Evolutionary conservation across 2,329 filamentous ascomycete species (phyloP).

Genomic region (Diaporthe ampelina): DNA sequence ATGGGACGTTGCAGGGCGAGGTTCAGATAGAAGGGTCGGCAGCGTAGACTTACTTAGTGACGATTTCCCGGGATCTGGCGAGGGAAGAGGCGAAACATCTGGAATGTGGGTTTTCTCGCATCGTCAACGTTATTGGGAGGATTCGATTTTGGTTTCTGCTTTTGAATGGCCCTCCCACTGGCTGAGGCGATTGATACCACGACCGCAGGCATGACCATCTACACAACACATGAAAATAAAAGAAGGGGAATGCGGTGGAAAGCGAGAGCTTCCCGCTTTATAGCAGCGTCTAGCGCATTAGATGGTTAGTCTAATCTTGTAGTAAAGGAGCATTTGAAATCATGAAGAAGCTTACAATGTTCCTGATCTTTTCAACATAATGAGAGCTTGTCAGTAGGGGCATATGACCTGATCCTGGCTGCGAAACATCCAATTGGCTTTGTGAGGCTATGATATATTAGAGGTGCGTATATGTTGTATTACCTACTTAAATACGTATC

Average conservation of each 20-base stretch:
- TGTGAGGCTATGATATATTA: background rate
- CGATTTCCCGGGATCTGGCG: background rate
- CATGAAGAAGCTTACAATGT: slow-evolving; percentile 10
- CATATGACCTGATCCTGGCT: background rate
- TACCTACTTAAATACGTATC: too few species aligned
- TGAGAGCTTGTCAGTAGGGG: too few species aligned
- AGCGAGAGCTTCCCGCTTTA: background rate
- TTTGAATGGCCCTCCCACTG: slow-evolving; percentile 29
- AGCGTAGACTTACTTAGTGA: background rate
- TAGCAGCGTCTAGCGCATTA: slow-evolving; percentile 31
- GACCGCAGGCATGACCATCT: slow-evolving; percentile 26
- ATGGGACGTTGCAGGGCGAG: slow-evolving; percentile 97
- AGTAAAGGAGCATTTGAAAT: slow-evolving; percentile 25
- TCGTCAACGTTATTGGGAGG: slow-evolving; percentile 11
- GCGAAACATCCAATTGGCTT: background rate
- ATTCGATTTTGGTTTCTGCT: slow-evolving; percentile 28
- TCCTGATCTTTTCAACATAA: background rate
- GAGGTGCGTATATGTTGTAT: too few species aligned
- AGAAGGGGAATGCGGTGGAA: background rate
- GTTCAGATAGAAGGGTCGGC: slow-evolving; percentile 71
- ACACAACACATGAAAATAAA: slow-evolving; percentile 16
- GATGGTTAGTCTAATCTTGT: slow-evolving; percentile 29
- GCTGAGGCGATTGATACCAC: slow-evolving; percentile 38
- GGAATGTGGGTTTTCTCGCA: background rate
- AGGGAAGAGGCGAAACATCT: slow-evolving; percentile 14